Percentiles rank a stretch among this genome's conserved stretches.
Evolutionary conservation across 2,329 filamentous ascomycete genomes (phyloP).

Genomic region (Aschersonia sp.): DNA sequence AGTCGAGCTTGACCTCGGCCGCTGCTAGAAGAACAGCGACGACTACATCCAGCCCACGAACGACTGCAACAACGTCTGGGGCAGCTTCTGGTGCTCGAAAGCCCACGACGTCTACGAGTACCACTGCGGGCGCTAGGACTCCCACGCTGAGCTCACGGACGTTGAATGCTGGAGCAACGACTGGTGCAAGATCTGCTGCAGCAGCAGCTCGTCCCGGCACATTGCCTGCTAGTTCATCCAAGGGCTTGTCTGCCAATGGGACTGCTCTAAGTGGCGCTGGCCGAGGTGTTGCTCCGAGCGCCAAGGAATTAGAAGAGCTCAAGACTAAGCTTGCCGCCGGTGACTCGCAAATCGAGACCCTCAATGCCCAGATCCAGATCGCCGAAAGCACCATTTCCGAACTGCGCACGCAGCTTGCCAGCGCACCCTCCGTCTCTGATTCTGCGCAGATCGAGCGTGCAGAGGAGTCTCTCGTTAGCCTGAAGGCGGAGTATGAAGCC

Average conservation of each 20-base stretch:
- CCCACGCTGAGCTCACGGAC: constrained; percentile 15
- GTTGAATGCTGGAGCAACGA: constrained; percentile 10
- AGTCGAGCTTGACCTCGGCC: constrained; percentile 20
- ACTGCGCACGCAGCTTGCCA: constrained; percentile 35
- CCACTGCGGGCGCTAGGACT: constrained; percentile 23
- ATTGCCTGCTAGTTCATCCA: constrained; percentile 32
- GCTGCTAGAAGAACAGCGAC: constrained; percentile 28
- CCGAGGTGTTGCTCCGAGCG: constrained; percentile 19
- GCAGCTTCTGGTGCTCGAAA: constrained; percentile 19
- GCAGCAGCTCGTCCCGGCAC: constrained; percentile 20
- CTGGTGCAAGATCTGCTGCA: constrained; percentile 19
- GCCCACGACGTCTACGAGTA: constrained; percentile 15
- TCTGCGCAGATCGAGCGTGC: constrained; percentile 22
- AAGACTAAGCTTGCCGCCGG: constrained; percentile 44
- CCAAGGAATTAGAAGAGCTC: constrained; percentile 44
- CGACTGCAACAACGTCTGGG: constrained; percentile 17
- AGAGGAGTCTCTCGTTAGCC: constrained; percentile 25
- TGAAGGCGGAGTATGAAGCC: constrained; percentile 35
- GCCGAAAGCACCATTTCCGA: constrained; percentile 41
- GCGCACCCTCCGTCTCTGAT: constrained; percentile 23
- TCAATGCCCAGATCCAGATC: constrained; percentile 40
- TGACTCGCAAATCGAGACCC: constrained; percentile 39
- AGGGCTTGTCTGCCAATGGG: constrained; percentile 39
- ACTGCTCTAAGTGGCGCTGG: constrained; percentile 16
- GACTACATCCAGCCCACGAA: constrained; percentile 24